Evolutionary conservation across 129 eudicot species (phyloP).

Genomic region (Pseudognaphalium luteoalbum): DNA sequence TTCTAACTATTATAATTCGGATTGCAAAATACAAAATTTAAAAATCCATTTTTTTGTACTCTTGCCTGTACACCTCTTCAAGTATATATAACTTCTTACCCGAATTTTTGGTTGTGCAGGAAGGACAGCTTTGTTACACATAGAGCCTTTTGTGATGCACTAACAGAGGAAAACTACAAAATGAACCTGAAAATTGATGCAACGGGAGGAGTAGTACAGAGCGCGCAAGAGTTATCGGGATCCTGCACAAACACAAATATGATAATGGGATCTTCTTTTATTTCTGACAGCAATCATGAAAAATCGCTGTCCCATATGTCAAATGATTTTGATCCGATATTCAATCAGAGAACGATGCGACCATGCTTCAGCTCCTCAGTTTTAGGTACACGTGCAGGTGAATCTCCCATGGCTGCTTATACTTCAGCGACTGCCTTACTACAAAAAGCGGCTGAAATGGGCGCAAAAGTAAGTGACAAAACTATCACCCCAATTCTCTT

Average conservation of each 20-base stretch:
- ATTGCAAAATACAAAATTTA: no score
- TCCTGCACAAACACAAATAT: constrained; percentile 15
- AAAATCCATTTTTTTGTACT: no score
- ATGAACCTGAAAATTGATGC: constrained; percentile 25
- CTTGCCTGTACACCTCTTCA: no score
- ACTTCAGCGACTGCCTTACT: constrained; percentile 57
- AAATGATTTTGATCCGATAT: constrained; percentile 33
- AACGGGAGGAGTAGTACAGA: constrained; percentile 10
- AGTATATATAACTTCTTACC: no score
- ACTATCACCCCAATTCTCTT: constrained; percentile 42
- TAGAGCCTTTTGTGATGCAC: constrained; percentile 57
- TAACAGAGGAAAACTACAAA: constrained; percentile 43
- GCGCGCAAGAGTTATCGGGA: constrained; percentile 15
- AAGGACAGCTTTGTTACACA: constrained; percentile 60
- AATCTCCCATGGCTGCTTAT: constrained; percentile 36
- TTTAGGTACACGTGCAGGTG: no score
- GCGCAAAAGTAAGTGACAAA: constrained; percentile 45
- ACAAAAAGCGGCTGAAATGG: constrained; percentile 55
- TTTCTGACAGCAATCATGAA: constrained; percentile 6
- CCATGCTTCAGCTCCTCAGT: constrained; percentile 24
- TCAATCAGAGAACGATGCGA: constrained; percentile 24
- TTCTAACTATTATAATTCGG: no score
- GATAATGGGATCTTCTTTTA: constrained; percentile 14
- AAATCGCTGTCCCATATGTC: neutral
- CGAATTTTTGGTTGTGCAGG: constrained; percentile 25